A percentile compares a stretch with the other conserved stretches of the same genome.
phyloP scores from a whole-genome alignment of 1,284 basidiomycete species.

The Anthracocystis setariae region DNA sequence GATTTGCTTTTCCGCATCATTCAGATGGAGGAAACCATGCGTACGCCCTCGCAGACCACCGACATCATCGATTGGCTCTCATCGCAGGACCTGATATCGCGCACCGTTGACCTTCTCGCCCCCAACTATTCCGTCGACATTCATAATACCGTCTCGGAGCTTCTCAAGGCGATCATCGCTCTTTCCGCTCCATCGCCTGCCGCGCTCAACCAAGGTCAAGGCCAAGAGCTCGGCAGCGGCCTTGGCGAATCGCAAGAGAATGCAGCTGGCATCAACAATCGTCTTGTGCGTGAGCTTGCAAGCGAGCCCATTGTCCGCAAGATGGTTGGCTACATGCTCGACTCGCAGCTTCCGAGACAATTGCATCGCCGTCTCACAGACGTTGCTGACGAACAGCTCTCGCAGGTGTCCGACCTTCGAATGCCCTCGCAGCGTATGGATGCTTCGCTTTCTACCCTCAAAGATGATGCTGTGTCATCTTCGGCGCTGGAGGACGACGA shows the following conservation, averaged over 20 bases:
- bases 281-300: constrained; percentile 89
- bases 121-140: constrained; percentile 80
- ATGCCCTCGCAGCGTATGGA: constrained; percentile 33
- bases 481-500: constrained; percentile 64
- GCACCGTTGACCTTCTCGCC: constrained; percentile 83
- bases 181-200: constrained; percentile 89
- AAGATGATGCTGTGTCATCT: constrained; percentile 34
- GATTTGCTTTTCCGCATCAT: constrained; percentile 92
- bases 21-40: constrained; percentile 87
- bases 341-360: constrained; percentile 69
- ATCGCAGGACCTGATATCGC: constrained; percentile 82
- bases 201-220: constrained; percentile 68
- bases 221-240: constrained; percentile 49
- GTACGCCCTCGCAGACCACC: constrained; percentile 70
- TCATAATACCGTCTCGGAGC: constrained; percentile 87
- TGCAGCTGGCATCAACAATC: constrained; percentile 72
- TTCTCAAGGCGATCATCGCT: constrained; percentile 93
- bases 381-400: constrained; percentile 52
- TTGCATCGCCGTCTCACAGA: constrained; percentile 45
- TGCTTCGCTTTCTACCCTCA: constrained; percentile 18
- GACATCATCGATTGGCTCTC: constrained; percentile 92
- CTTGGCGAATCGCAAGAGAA: constrained; percentile 46
- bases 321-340: constrained; percentile 82
- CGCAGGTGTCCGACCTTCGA: constrained; percentile 37
- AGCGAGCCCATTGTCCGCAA: constrained; percentile 78